A percentile compares a stretch with the other conserved stretches of the same genome.
Evolutionary conservation across 2,329 filamentous ascomycete species (phyloP).

Genomic region (Trichoderma simmonsii): DNA sequence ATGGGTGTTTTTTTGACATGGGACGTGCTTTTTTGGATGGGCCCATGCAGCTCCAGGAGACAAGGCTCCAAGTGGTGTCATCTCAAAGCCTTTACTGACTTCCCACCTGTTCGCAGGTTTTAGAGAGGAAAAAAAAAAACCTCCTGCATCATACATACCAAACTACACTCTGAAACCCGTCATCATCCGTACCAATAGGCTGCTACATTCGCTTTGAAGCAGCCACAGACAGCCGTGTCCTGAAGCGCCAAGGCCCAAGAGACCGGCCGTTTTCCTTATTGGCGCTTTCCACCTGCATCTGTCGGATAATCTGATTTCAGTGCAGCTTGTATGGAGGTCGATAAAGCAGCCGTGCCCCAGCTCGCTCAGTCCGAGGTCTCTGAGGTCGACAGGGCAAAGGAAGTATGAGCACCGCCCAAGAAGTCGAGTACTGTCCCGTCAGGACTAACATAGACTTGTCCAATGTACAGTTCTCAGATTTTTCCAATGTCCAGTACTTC

Average conservation of each 20-base stretch:
- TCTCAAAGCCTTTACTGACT: constrained; percentile 31
- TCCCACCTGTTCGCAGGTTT: constrained; percentile 33
- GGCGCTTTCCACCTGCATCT: constrained; percentile 30
- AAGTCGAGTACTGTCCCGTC: constrained; percentile 38
- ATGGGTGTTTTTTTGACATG: constrained; percentile 17
- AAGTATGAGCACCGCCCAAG: constrained; percentile 43
- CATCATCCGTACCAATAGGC: constrained; percentile 18
- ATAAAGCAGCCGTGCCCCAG: constrained; percentile 34
- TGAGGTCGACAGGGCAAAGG: constrained; percentile 29
- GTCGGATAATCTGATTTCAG: constrained; percentile 33
- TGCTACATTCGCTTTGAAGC: constrained; percentile 15
- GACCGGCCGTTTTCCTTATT: constrained; percentile 19
- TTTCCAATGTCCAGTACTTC: constrained; percentile 42
- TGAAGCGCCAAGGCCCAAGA: constrained; percentile 23
- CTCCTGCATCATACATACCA: constrained; percentile 32
- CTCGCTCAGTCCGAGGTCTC: constrained; percentile 26
- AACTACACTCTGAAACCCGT: constrained; percentile 14
- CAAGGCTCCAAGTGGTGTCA: constrained; percentile 19
- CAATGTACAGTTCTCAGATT: constrained; percentile 42
- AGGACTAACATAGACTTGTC: constrained; percentile 39
- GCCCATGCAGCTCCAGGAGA: constrained; percentile 10
- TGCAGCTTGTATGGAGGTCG: constrained; percentile 32
- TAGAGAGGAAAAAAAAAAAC: constrained; percentile 31
- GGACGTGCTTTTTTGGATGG: constrained; percentile 19
- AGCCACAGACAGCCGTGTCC: constrained; percentile 18